A percentile compares a stretch with the other conserved stretches of the same genome.
phyloP scores from a whole-genome alignment of 179 eudicot species.

The Corrigiola litoralis region DNA sequence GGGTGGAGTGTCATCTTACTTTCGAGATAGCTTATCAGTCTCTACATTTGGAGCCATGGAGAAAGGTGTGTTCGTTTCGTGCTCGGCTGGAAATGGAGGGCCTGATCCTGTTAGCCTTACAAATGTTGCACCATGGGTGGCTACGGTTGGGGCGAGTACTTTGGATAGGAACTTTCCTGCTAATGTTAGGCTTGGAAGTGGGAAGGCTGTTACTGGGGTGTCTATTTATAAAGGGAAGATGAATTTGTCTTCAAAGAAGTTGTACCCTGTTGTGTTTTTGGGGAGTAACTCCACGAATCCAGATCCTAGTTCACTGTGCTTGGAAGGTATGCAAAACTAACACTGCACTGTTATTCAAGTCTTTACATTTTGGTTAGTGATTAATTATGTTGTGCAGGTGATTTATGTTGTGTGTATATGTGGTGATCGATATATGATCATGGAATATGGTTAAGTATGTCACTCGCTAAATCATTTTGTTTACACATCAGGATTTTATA shows the following conservation, averaged over 20 bases:
- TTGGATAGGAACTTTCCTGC: slow-evolving; percentile 88
- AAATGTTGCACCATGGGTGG: slow-evolving; percentile 87
- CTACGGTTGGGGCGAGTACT: slow-evolving; percentile 86
- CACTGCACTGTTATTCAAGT: too few relatives aligned
- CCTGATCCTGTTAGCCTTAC: slow-evolving; percentile 78
- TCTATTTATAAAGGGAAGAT: slow-evolving; percentile 65
- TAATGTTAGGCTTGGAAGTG: slow-evolving; percentile 52
- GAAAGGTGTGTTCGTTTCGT: slow-evolving; percentile 69
- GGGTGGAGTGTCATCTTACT: slow-evolving; percentile 74
- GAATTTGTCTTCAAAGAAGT: slow-evolving; percentile 27
- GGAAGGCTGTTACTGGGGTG: slow-evolving; percentile 43
- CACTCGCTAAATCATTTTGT: too few relatives aligned
- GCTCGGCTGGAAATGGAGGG: slow-evolving; percentile 90
- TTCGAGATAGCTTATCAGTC: slow-evolving; percentile 61
- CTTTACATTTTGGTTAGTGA: too few relatives aligned
- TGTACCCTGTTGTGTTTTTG: slow-evolving; percentile 55
- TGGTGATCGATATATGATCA: too few relatives aligned
- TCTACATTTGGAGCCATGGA: slow-evolving; percentile 88
- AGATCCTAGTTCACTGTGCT: slow-evolving; percentile 64
- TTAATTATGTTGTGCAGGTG: too few relatives aligned
- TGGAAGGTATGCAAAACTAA: slow-evolving; percentile 50
- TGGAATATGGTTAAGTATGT: too few relatives aligned
- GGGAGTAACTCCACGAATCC: slow-evolving; percentile 55
- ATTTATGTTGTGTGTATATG: too few relatives aligned
- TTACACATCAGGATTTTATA: too few relatives aligned